phyloP scores from a whole-genome alignment of 208 protist species.

The Leishmania mexicana region DNA sequence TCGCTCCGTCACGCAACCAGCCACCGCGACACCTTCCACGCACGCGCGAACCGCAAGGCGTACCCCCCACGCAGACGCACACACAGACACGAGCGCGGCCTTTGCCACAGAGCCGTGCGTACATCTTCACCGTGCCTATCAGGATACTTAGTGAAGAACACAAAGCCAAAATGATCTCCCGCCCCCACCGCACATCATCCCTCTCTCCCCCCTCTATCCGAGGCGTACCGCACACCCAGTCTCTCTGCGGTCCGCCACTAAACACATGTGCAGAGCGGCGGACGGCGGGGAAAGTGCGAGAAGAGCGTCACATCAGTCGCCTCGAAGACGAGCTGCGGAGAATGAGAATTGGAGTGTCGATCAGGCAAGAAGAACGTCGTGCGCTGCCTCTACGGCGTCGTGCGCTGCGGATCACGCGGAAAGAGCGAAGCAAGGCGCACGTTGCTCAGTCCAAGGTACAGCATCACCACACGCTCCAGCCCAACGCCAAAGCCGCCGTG shows the following conservation, averaged over 20 bases:
- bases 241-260: background rate
- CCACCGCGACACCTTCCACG: background rate
- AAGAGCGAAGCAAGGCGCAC: conserved; percentile 98
- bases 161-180: background rate
- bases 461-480: conserved; percentile 99
- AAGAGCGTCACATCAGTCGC: background rate
- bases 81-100: background rate
- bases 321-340: background rate
- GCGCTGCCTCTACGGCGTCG: conserved; percentile 77
- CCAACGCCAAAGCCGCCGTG: conserved; percentile 99
- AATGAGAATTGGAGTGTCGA: background rate
- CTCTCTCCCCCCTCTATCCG: background rate
- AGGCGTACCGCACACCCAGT: background rate
- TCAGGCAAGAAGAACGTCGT: background rate
- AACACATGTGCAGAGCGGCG: background rate
- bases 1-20: background rate
- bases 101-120: background rate
- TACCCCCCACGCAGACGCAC: background rate
- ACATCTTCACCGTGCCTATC: background rate
- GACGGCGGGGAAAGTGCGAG: background rate
- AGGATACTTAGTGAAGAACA: background rate
- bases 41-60: background rate
- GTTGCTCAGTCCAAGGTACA: conserved; percentile 99
- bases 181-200: background rate
- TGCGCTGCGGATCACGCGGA: conserved; percentile 98